Base-by-base conservation (phyloP, 495 filamentous ascomycete species). In the Cercophora newfieldiana region DNA sequence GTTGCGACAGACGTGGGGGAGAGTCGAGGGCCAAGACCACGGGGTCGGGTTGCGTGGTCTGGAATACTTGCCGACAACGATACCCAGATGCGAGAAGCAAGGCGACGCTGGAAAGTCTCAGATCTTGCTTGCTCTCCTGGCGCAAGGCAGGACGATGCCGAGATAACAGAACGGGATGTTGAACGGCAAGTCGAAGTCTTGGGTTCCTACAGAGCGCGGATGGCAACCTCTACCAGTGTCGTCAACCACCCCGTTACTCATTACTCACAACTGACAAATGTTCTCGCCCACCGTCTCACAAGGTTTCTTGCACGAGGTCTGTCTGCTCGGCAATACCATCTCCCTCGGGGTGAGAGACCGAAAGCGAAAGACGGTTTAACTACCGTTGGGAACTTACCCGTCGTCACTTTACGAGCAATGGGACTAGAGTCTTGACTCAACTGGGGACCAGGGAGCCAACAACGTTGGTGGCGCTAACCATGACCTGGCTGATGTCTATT, bases 401-500 rank as follows among this genome's bases (percentile, higher is more conserved):
- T n/a, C n/a, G n/a, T n/a, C n/a, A n/a, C n/a, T n/a, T n/a, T n/a
- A n/a, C n/a, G n/a, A n/a, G n/a, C n/a, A n/a, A n/a, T n/a, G n/a
- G n/a, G n/a, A n/a, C n/a, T n/a, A n/a, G n/a, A n/a, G n/a, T n/a
- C n/a, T n/a, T n/a, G n/a, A 44, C 12, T 16, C 12, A 44, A 14
- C 37, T 44, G 30, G 30, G 30, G 4, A 4, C 30, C 30, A 5
- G 30, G 30, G 12, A 4, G 4, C 30, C 5, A 12, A 33, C 30
- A 14, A 44, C 37, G 12, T 44, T 6, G 3, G 50, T 26, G 50
- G 50, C 14, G 25, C 21, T n/a, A 1, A 30, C 14, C 26, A 12
- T 21, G 24, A 31, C 3, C 29, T 21, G 26, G 55, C 55, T 58
- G 55, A 58, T 29, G 19, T 58, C 55, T 58, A 58, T 58, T 58